Base-by-base conservation (phyloP, 2,329 filamentous ascomycete species). In the Coleophoma crateriformis region DNA sequence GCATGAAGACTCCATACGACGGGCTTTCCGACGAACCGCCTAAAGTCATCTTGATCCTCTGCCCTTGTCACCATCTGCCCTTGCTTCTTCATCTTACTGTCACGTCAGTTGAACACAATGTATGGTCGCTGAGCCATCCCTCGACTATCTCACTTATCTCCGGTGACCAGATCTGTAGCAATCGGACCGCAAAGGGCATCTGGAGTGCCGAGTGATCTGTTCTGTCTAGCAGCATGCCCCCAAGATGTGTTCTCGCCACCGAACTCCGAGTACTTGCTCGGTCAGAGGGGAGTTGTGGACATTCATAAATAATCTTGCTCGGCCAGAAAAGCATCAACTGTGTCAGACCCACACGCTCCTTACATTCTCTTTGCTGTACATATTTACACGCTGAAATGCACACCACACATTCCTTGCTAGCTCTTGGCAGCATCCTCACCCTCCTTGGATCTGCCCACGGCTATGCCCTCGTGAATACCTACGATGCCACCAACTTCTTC, bases 401-500 rank as follows among this genome's bases (percentile, higher is more conserved):
- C 13, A n/a, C 41, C 20, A 15, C 41, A 32, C 41, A 33, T 27
- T 44, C 41, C 41, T 44, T 44, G n/a, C 41, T 32, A 33, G 22
- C 19, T 27, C 32, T 44, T 19, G 27, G 20, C 32, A 27, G 19
- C 41, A 32, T 44, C 20, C 20, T 44, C 20, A 14, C 41, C 10
- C n/a, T 44, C 10, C 12, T 27, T n/a, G 41, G 41, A 27, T 32
- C 20, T 44, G 32, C 41, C 22, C 41, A 33, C 11, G 41, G 20
- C 5, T 61, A 59, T 40, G 44, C 34, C 15, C 51, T 58, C 3
- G 60, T 64, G 11, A 67, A 64, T 49, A 74, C 68, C 19, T 77
- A 74, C 48, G 64, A 65, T 17, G 70, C 71, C 41, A 64, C 68
- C 43, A 67, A 70, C 47, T 66, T 78, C 43, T 65, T 78, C 49